Conservation (phyloP, 805 yeast species). For the Candida michaelii region DNA sequence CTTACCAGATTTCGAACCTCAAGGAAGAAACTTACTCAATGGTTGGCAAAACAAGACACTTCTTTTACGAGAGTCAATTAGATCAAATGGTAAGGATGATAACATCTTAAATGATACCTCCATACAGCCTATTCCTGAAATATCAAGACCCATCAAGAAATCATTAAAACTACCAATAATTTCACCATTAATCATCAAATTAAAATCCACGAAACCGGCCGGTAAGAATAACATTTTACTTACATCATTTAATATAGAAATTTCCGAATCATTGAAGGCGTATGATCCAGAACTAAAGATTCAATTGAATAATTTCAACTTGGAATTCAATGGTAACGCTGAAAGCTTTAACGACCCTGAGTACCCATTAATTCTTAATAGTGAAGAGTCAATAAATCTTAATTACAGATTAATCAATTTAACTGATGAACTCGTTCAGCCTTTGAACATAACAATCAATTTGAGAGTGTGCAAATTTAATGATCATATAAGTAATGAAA, state of each 20-base stretch:
- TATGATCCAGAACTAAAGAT: constrained; percentile 6
- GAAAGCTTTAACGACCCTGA: constrained; percentile 12
- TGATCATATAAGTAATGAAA: constrained; percentile 22
- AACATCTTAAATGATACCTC: not conserved
- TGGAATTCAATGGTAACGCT: constrained; percentile 14
- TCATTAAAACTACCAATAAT: constrained; percentile 26
- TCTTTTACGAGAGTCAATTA: not conserved
- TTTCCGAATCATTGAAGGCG: constrained; percentile 39
- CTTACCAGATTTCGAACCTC: constrained; percentile 7
- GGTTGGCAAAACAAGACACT: constrained; percentile 4
- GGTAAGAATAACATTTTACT: constrained; percentile 45
- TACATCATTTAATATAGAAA: constrained; percentile 50
- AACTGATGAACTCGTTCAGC: constrained; percentile 19
- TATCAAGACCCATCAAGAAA: not conserved
- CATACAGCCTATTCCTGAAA: not conserved
- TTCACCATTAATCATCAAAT: constrained; percentile 43
- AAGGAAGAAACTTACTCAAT: constrained; percentile 7
- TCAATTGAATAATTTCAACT: constrained; percentile 7
- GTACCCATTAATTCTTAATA: constrained; percentile 28
- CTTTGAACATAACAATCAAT: constrained; percentile 8
- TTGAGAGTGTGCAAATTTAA: constrained; percentile 20
- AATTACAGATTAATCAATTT: constrained; percentile 35
- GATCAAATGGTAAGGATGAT: not conserved
- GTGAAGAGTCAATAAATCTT: constrained; percentile 33
- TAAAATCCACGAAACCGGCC: constrained; percentile 49